Evolutionary conservation across 805 yeast genomes (phyloP), one percentile per base, ranked within the genome.

Genomic region (Diddensiella santjacobensis): DNA sequence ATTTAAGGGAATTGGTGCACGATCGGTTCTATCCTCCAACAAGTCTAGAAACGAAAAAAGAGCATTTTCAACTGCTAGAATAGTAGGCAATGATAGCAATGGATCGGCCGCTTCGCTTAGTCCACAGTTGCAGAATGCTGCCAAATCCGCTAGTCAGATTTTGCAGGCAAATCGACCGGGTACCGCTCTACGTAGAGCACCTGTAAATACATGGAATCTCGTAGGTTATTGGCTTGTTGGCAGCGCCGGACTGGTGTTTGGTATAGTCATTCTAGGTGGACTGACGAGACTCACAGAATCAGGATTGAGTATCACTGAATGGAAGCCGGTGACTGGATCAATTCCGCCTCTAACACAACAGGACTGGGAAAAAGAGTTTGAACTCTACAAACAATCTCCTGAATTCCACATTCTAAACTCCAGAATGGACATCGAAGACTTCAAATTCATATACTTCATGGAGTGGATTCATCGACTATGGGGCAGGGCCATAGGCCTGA

Each of bases 321-420:
- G 99, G 99, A 87, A 83, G 65, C 99, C 99, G 1, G 89, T 93
- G 22, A 88, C 99, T 0, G 99, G 99, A 41, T 71, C 95, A 1
- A 67, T 93, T 11, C 99, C 99, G 2, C 99, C 99, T 0, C 62
- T 85, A 59, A 79, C 70, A 50, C 81, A 87, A 58, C 69, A 70
- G 43, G 90, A 93, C 52, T 93, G 99, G 99, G 82, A 79, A 57
- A 77, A 59, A 20, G 97, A 91, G 64, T 93, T 93, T 61, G 71
- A 65, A 22, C 85, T 87, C 61, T 93, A 93, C 66, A 73, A 83
- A 58, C 77, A 78, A 18, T 84, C 95, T 1, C 99, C 99, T 0
- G 99, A 93, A 64, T 93, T 87, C 67, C 79, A 83, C 63, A 86
- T 83, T 58, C 74, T 93, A 55, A 93, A 95, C 69, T 83, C 96